Evolutionary conservation across 176 grass and related monocot genomes (phyloP).

Genomic region (Oryza glaberrima): DNA sequence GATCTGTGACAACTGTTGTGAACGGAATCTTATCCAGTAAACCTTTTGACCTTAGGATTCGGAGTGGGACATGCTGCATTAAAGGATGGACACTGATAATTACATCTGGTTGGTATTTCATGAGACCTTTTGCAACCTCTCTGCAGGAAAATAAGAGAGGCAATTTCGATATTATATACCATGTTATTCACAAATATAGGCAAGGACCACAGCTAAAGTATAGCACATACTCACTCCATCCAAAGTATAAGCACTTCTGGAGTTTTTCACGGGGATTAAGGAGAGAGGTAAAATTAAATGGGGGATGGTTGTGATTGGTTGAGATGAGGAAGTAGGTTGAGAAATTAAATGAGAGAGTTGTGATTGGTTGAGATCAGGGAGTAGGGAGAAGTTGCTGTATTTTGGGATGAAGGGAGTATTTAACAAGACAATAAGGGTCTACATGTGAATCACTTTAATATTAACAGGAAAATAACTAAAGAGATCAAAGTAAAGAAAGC

Average conservation of each 20-base stretch:
- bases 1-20: conserved; percentile 95
- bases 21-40: conserved; percentile 97
- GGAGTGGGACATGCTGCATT: conserved; percentile 98
- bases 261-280: too few relatives aligned
- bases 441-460: conserved; percentile 6
- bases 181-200: background rate
- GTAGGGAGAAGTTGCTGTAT: too few relatives aligned
- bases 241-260: too few relatives aligned
- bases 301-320: too few relatives aligned
- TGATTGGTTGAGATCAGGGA: too few relatives aligned
- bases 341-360: too few relatives aligned
- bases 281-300: too few relatives aligned
- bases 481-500: background rate
- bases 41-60: conserved; percentile 81
- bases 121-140: conserved; percentile 95
- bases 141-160: conserved; percentile 42
- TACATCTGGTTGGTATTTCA: conserved; percentile 98
- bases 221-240: background rate
- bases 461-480: conserved; percentile 25
- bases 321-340: too few relatives aligned
- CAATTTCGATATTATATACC: conserved; percentile 28
- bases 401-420: background rate
- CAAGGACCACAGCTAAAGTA: background rate
- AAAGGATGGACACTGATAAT: conserved; percentile 99
- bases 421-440: conserved; percentile 20